Percentiles rank a stretch among this genome's conserved stretches.
phyloP scores from a whole-genome alignment of 139 green algal species.

The Pleodorina starrii region DNA sequence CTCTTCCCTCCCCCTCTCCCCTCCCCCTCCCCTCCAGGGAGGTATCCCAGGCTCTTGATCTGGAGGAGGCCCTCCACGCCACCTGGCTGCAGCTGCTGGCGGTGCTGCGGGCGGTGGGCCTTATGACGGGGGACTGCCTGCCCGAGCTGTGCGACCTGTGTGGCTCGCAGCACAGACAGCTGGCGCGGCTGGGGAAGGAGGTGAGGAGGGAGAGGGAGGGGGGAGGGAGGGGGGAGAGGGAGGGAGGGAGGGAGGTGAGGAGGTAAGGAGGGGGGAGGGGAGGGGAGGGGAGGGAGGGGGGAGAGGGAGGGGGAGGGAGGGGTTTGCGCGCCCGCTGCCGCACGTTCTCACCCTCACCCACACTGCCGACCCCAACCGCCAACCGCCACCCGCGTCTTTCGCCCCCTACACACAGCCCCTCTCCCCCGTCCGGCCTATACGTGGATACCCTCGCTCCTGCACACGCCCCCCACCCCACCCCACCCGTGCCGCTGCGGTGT shows the following conservation, averaged over 20 bases:
- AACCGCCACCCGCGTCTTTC: too few relatives aligned
- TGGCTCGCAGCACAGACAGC: constrained; percentile 12
- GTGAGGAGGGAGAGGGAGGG: neutral
- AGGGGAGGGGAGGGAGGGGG: neutral
- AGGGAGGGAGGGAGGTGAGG: too few relatives aligned
- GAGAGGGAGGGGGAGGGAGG: neutral
- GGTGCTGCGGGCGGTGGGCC: neutral
- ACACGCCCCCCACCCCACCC: too few relatives aligned
- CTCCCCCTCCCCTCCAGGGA: neutral
- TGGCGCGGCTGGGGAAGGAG: constrained; percentile 30
- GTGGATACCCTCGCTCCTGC: too few relatives aligned
- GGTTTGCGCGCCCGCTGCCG: too few relatives aligned
- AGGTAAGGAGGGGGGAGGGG: neutral
- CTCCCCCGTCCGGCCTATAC: too few relatives aligned
- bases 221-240: neutral
- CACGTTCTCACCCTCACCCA: too few relatives aligned
- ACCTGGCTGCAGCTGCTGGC: neutral
- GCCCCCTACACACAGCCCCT: too few relatives aligned
- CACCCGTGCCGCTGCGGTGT: too few relatives aligned
- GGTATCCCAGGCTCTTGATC: neutral
- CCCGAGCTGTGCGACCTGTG: neutral
- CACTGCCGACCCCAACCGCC: too few relatives aligned
- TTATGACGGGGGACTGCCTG: neutral
- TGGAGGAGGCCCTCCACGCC: neutral
- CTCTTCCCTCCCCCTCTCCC: neutral